These are phyloP conservation scores for Leptographium lundbergii DNA, from an alignment of 2,329 filamentous ascomycete genomes.

Conservation along the genomic window DNA sequence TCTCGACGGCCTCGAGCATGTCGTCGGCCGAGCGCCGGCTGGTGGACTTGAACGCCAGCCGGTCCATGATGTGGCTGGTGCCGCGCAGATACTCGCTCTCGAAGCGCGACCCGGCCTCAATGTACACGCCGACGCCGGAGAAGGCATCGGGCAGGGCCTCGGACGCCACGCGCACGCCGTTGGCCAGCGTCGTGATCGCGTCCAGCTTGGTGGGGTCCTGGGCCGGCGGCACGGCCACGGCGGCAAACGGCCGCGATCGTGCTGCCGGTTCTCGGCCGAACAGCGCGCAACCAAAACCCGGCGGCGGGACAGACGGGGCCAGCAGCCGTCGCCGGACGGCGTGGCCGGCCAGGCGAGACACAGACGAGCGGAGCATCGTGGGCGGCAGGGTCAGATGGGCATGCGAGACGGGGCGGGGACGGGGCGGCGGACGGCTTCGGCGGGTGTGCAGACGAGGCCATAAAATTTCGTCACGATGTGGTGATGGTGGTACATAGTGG, in stretches of 20 bases:
- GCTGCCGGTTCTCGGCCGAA: neutral
- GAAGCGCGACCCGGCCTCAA: conserved; percentile 90
- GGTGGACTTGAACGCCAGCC: conserved; percentile 88
- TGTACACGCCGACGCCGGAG: conserved; percentile 86
- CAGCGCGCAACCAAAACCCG: neutral
- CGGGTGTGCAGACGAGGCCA: neutral
- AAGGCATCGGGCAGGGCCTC: conserved; percentile 92
- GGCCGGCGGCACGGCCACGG: conserved; percentile 3
- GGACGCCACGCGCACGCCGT: conserved; percentile 88
- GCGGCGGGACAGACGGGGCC: neutral
- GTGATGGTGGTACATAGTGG: neutral
- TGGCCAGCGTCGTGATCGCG: conserved; percentile 74
- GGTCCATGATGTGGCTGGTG: conserved; percentile 91
- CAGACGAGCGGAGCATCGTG: conserved; percentile 8
- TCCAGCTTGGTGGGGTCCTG: conserved; percentile 76
- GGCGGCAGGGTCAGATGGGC: neutral
- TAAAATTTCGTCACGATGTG: neutral
- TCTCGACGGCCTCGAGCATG: conserved; percentile 80
- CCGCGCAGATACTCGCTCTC: conserved; percentile 77
- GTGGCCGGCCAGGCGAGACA: conserved; percentile 8
- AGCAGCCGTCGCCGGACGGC: conserved; percentile 2
- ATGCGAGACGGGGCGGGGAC: neutral
- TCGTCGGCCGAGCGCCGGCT: conserved; percentile 59
- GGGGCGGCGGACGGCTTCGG: neutral
- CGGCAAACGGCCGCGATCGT: neutral